Conservation (phyloP, 805 yeast species). For the Wickerhamiella alocasiicola region DNA sequence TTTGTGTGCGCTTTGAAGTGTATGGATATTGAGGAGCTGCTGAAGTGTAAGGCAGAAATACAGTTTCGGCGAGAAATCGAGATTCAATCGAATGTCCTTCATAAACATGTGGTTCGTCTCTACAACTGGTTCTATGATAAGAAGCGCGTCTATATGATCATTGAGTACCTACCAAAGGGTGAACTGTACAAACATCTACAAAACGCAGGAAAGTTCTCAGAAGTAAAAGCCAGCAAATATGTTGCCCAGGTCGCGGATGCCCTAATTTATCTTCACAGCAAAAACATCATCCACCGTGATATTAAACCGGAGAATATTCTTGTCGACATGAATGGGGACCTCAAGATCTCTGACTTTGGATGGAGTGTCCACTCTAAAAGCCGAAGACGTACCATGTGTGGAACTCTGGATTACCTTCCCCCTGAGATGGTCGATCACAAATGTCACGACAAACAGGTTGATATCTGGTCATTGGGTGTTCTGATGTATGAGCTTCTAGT, state of each 20-base stretch:
- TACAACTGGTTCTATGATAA: conserved; percentile 79
- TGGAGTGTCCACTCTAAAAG: conserved; percentile 74
- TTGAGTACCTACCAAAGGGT: conserved; percentile 78
- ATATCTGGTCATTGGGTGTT: conserved; percentile 88
- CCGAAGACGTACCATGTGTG: conserved; percentile 72
- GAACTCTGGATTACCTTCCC: conserved; percentile 86
- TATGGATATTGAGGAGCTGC: conserved; percentile 73
- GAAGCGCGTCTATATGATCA: conserved; percentile 63
- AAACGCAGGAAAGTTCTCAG: conserved; percentile 55
- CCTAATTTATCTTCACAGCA: conserved; percentile 60
- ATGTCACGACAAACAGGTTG: conserved; percentile 68
- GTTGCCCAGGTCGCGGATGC: conserved; percentile 77
- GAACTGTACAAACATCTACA: conserved; percentile 70
- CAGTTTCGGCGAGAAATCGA: conserved; percentile 87
- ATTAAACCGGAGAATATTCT: conserved; percentile 89
- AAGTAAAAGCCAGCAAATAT: conserved; percentile 58
- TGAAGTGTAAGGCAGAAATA: conserved; percentile 61
- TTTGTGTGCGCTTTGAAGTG: conserved; percentile 82
- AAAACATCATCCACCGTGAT: conserved; percentile 79
- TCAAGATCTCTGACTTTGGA: conserved; percentile 89
- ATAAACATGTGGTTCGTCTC: conserved; percentile 66
- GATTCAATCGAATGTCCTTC: conserved; percentile 65
- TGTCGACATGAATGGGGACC: conserved; percentile 57
- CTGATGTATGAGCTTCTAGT: conserved; percentile 73
- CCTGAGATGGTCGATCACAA: conserved; percentile 88